Base-by-base conservation (phyloP, 768 basidiomycete species). In the Cyclocybe aegerita region DNA sequence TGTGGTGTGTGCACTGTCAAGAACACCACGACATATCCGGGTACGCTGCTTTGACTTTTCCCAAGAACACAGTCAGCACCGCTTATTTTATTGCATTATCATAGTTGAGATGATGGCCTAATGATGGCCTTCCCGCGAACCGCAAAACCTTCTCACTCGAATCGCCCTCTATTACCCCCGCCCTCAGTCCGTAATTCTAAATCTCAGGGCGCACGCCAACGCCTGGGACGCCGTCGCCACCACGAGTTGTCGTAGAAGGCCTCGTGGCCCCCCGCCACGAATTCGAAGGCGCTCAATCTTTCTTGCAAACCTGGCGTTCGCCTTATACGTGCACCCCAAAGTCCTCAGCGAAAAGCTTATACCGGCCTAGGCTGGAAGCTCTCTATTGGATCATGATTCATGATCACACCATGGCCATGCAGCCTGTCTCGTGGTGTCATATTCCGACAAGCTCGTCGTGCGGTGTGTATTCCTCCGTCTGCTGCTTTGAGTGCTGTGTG, bases 41-140 rank as follows among this genome's bases (percentile, higher is more conserved):
- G 49, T 57, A 45, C 49, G 52, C 44, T 52, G 50, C 35, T 50
- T 48, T 41, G 32, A 35, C 39, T 34, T 45, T 39, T 37, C 32
- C 39, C 49, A 31, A 43, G 8, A 6, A 17, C 43, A 37, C 15
- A 32, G n/a, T 23, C 12, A 5, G 34, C 23, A 40, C 23, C 14
- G 15, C 30, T 29, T 30, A 30, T 38, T 32, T 17, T 47, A 33
- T 40, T 43, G 23, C 30, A 23, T 39, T 30, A n/a, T 44, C 17
- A 30, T 16, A 43, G 16, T 36, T 4, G 6, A 9, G 7, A 14
- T 9, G 15, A 14, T 9, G 23, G 23, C 23, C 23, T 23, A 23
- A 4, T 23, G 23, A 23, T 23, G 23, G 43, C 46, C 37, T 53
- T 37, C 52, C 52, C 48, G 52, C 52, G 47, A 53, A 48, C 41